A percentile compares a stretch with the other conserved stretches of the same genome.
These are phyloP conservation scores for Phytopythium ostracodes DNA, from an alignment of 352 stramenopile species.

Conservation along the genomic window DNA sequence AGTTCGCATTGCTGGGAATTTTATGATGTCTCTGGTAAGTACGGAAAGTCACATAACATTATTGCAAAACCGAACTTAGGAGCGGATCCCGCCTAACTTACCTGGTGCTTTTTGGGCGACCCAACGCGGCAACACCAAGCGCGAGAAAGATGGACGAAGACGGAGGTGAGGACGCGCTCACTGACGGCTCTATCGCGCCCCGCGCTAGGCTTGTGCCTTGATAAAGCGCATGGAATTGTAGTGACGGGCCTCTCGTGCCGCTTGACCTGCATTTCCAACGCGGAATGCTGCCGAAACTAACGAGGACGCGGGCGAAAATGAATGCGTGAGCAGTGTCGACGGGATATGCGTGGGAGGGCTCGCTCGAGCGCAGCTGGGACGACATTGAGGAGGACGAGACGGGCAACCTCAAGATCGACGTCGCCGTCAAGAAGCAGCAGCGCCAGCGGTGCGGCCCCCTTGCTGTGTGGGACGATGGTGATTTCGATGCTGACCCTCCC, in stretches of 20 bases:
- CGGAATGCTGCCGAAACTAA: background rate
- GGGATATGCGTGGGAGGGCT: slow-evolving; percentile 82
- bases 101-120: background rate
- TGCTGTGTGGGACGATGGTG: too few species aligned
- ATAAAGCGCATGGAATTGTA: background rate
- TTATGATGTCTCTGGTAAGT: background rate
- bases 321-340: slow-evolving; percentile 13
- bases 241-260: background rate
- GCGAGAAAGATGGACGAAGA: background rate
- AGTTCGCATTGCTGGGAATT: background rate
- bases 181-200: background rate
- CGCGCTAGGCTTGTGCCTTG: too few species aligned
- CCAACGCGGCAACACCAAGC: background rate
- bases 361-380: slow-evolving; percentile 84
- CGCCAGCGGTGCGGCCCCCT: slow-evolving; percentile 50
- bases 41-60: background rate
- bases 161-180: slow-evolving; percentile 1
- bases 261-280: too few species aligned
- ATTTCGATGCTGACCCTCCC: too few species aligned
- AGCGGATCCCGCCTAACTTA: background rate
- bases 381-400: slow-evolving; percentile 82
- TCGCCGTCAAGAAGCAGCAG: slow-evolving; percentile 59
- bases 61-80: background rate
- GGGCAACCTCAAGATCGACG: slow-evolving; percentile 74
- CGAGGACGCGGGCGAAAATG: too few species aligned